Base-by-base conservation (phyloP, 1,284 basidiomycete genomes). In the Blastosporella zonata region DNA sequence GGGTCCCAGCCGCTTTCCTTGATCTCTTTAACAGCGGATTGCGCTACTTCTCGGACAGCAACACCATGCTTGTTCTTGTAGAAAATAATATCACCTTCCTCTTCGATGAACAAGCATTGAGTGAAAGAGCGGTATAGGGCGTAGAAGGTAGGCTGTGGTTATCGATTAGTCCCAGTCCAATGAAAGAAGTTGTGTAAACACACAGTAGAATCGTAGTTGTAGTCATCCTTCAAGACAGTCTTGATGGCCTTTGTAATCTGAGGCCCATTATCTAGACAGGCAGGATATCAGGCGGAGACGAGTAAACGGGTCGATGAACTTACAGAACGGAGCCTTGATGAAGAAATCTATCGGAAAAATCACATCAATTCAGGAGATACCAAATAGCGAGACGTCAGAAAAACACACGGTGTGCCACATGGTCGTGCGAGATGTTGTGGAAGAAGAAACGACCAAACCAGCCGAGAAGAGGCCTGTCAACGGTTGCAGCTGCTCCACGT, bases 81-180 rank as follows among this genome's bases (percentile, higher is more conserved):
- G 66, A 86, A 85, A 17, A 80, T 70, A 51, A 85, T 72, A 53
- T 78, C 74, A 36, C 78, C 81, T 46, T 79, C 75, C 58, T 84
- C 79, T 59, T 86, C 83, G 51, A 85, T 71, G 59, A 81, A 85
- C 60, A 67, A 61, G 58, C 75, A 78, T 50, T 74, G 63, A 2
- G 68, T 70, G 59, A 77, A 75, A 3, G 73, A 70, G 21, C 74
- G 67, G 49, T 72, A 73, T 0, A 75, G 61, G 6, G 66, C 74
- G 47, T 65, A 69, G 61, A 73, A 77, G 4, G 71, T 61, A 15
- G 69, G 69, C 74, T 77, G 46, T 54, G 8, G 6, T 13, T 20
- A 7, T 12, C 7, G 6, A 27, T 35, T 12, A 25, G 12, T 21
- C 27, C 6, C 35, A 27, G 28, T 35, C 18, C 17, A 10, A 17